These are phyloP conservation scores for Fraxinus excelsior DNA, from an alignment of 257 asterid genomes.

Conservation along the genomic window DNA sequence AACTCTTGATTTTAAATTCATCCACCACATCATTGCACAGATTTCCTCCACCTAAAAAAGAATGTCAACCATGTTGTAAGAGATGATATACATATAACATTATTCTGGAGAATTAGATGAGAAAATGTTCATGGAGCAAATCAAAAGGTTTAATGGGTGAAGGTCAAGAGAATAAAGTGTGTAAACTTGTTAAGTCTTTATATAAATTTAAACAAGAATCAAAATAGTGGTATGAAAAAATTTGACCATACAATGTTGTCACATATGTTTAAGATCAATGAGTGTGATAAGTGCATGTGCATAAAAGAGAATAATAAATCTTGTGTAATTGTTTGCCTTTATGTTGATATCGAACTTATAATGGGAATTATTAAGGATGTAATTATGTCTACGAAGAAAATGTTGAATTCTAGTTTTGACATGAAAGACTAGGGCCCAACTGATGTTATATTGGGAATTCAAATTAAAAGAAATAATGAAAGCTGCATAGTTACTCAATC, in stretches of 20 bases:
- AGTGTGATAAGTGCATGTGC: neutral
- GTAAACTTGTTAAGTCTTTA: too few species aligned
- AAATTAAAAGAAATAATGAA: neutral
- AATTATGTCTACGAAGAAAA: neutral
- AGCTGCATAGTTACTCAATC: neutral
- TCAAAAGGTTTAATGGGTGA: too few species aligned
- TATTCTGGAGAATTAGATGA: too few species aligned
- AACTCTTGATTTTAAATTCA: too few species aligned
- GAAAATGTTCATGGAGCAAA: too few species aligned
- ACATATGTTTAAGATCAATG: neutral
- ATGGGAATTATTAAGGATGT: too few species aligned
- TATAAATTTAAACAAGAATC: neutral
- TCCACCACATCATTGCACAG: too few species aligned
- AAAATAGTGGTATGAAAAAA: neutral
- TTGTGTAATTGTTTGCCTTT: neutral
- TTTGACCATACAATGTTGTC: neutral
- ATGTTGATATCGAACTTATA: neutral
- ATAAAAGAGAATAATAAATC: too few species aligned
- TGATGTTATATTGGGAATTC: neutral
- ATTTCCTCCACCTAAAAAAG: too few species aligned
- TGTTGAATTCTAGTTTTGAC: neutral
- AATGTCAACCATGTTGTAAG: too few species aligned
- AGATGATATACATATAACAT: too few species aligned
- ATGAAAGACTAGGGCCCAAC: neutral
- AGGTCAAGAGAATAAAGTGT: too few species aligned